phyloP scores from a whole-genome alignment of 2,329 filamentous ascomycete species.

The Mariannaea elegans region DNA sequence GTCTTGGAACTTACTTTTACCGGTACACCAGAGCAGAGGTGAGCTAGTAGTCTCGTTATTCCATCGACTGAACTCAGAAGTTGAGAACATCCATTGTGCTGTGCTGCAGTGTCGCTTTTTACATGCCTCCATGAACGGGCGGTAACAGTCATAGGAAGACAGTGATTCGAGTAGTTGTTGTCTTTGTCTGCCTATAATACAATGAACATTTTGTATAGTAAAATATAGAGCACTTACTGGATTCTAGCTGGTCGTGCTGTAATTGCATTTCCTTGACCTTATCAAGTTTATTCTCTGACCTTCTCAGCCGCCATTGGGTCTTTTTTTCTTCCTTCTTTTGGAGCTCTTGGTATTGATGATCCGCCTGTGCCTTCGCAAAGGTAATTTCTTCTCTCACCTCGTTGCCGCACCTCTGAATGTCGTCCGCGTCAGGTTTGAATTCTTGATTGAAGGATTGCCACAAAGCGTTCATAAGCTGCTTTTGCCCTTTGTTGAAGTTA shows the following conservation, averaged over 20 bases:
- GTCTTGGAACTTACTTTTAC: constrained; percentile 38
- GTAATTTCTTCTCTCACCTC: constrained; percentile 37
- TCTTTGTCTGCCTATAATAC: constrained; percentile 9
- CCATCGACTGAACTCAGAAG: constrained; percentile 39
- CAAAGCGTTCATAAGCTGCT: constrained; percentile 32
- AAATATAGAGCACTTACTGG: not conserved
- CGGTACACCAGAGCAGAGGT: constrained; percentile 41
- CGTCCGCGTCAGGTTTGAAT: constrained; percentile 36
- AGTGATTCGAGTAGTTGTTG: constrained; percentile 41
- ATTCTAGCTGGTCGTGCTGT: constrained; percentile 1
- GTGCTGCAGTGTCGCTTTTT: constrained; percentile 40
- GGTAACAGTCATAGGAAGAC: constrained; percentile 38
- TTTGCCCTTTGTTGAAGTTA: constrained; percentile 29
- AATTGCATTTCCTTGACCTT: not conserved
- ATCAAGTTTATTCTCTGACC: not conserved
- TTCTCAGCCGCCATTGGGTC: not conserved
- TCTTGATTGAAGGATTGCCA: constrained; percentile 42
- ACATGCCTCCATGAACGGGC: constrained; percentile 38
- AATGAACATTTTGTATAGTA: not conserved
- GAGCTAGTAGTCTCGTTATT: not conserved
- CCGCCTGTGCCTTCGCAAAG: constrained; percentile 36
- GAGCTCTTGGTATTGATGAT: constrained; percentile 33
- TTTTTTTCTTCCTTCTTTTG: constrained; percentile 29
- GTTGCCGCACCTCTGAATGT: constrained; percentile 29
- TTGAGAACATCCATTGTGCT: constrained; percentile 40